phyloP scores from a whole-genome alignment of 1,284 basidiomycete genomes.

The Cerrena zonata region DNA sequence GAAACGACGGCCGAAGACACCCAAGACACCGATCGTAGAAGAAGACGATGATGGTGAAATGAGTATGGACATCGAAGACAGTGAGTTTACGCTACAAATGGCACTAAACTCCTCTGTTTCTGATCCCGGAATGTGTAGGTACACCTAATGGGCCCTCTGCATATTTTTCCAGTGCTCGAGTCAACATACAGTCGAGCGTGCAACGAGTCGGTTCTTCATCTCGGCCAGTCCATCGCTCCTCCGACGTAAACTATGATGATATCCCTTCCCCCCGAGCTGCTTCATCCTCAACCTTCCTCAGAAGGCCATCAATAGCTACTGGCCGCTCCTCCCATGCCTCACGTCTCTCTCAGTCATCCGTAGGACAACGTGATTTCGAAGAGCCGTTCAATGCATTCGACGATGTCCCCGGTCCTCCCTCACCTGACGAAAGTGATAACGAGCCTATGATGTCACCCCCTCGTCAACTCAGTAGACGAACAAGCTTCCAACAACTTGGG shows the following conservation, averaged over 20 bases:
- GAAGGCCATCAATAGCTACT: slow-evolving; percentile 32
- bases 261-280: slow-evolving; percentile 59
- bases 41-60: slow-evolving; percentile 61
- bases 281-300: slow-evolving; percentile 24
- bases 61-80: slow-evolving; percentile 64
- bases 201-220: slow-evolving; percentile 46
- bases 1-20: slow-evolving; percentile 30
- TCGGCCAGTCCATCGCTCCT: slow-evolving; percentile 45
- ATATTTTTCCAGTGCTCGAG: slow-evolving; percentile 49
- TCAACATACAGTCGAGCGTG: slow-evolving; percentile 40
- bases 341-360: slow-evolving; percentile 34
- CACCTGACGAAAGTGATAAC: slow-evolving; percentile 20
- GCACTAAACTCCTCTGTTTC: slow-evolving; percentile 14
- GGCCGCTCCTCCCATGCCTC: slow-evolving; percentile 37
- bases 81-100: slow-evolving; percentile 33
- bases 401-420: slow-evolving; percentile 17
- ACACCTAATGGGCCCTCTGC: slow-evolving; percentile 42
- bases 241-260: slow-evolving; percentile 58
- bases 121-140: slow-evolving; percentile 14
- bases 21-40: slow-evolving; percentile 29
- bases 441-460: slow-evolving; percentile 14
- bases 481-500: slow-evolving; percentile 44
- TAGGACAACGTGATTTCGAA: slow-evolving; percentile 30
- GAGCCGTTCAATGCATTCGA: slow-evolving; percentile 23
- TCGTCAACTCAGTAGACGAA: slow-evolving; percentile 22